phyloP scores from a whole-genome alignment of 495 filamentous ascomycete genomes.

The Penicillium malachiteum region DNA sequence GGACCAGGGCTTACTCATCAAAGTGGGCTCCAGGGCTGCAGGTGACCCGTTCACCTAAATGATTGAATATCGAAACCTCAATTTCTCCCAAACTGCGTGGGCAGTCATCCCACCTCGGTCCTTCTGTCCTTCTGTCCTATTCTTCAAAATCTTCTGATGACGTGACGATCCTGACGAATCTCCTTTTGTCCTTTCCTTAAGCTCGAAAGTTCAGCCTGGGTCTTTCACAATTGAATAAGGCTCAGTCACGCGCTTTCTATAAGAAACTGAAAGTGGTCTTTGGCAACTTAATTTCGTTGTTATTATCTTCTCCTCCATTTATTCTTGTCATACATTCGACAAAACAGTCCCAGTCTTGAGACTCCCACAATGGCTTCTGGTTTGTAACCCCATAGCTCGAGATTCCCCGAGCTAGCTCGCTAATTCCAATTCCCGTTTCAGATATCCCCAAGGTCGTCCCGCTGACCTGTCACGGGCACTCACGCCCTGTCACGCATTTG shows the following conservation, averaged over 20 bases:
- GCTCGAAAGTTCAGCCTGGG: constrained; percentile 5
- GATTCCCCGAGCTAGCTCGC: neutral
- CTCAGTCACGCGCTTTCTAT: constrained; percentile 4
- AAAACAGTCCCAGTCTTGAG: too few species aligned
- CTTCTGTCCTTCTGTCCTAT: constrained; percentile 25
- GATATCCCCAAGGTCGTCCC: constrained; percentile 77
- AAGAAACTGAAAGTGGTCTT: neutral
- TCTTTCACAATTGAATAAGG: neutral
- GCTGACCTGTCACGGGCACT: constrained; percentile 95
- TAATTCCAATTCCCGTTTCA: constrained; percentile 12
- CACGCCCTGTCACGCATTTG: constrained; percentile 90
- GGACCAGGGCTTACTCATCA: constrained; percentile 3
- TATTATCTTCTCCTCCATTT: neutral
- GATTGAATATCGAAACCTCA: constrained; percentile 3
- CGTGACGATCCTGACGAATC: constrained; percentile 50
- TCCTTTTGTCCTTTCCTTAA: constrained; percentile 39
- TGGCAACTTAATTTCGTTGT: neutral
- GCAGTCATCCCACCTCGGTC: constrained; percentile 19
- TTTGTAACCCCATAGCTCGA: neutral
- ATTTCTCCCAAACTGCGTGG: constrained; percentile 9
- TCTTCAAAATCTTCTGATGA: constrained; percentile 29
- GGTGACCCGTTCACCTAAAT: constrained; percentile 3
- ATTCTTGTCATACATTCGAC: neutral
- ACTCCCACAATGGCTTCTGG: constrained; percentile 16
- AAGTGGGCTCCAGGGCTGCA: constrained; percentile 5